Evolutionary conservation across 768 basidiomycete species (phyloP), one percentile per base, ranked within the genome.

Genomic region (Lenzites betulinus): DNA sequence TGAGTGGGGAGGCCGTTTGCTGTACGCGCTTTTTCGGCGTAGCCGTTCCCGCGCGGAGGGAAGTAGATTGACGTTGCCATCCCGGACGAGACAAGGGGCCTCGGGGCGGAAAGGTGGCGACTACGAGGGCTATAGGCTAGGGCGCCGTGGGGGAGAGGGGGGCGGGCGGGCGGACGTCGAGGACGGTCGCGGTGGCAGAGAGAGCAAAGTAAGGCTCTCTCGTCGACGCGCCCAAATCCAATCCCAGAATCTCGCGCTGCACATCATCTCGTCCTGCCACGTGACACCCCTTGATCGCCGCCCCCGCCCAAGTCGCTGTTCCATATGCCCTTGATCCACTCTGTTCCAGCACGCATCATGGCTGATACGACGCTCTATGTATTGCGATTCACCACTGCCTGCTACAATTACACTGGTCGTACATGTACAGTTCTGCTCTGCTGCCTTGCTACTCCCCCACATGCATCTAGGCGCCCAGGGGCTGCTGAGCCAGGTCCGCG

Each of bases 401-500:
- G 42, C 60, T 58, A 65, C 59, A 60, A 56, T 38, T 61, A 60
- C 59, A 64, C 44, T 61, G 51, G 38, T 64, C 47, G 30, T 58
- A 60, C 56, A 58, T 58, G 42, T 60, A 54, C 63, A 22, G 13
- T 44, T 49, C 20, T 20, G 20, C 38, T 52, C 35, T 43, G 41
- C 52, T 23, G 39, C 47, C 2, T 9, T 7, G 3, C 23, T 9
- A 3, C n/a, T 22, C 44, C 44, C 22, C 22, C 25, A 15, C 22
- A 23, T 46, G 22, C 44, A 22, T 15, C 16, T 42, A 26, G 28
- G 73, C 71, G 9, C 77, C 81, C 23, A 85, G 77, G 35, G 86
- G 82, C 72, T 92, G 88, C 75, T 87, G 66, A 74, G 89, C 86
- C 53, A 95, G 76, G 72, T 95, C 93, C 51, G 88, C 90, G 35